Conservation (phyloP, 306 rosid species). For the Purshia tridentata region DNA sequence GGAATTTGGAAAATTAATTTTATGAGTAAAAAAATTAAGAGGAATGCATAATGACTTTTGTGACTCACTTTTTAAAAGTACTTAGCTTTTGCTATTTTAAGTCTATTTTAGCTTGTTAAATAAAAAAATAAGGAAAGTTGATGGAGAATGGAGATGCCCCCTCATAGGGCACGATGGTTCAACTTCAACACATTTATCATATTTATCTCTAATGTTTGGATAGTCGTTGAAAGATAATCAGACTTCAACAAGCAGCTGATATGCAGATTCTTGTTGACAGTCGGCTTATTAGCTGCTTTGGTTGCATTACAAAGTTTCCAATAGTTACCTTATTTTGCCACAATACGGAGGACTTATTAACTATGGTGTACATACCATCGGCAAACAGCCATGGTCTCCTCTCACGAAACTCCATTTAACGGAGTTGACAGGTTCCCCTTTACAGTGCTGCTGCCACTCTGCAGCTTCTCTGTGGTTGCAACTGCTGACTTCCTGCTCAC, state of each 20-base stretch:
- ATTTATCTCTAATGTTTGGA: not conserved
- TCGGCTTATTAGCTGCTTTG: not conserved
- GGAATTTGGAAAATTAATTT: too few species aligned
- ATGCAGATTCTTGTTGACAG: not conserved
- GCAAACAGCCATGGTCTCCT: constrained; percentile 40
- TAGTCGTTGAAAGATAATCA: not conserved
- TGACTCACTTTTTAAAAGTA: too few species aligned
- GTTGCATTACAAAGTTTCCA: too few species aligned
- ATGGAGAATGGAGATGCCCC: too few species aligned
- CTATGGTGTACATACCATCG: constrained; percentile 11
- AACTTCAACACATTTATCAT: too few species aligned
- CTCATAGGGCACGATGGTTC: too few species aligned
- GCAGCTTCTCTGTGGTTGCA: constrained; percentile 33
- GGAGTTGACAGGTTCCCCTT: constrained; percentile 29
- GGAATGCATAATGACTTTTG: too few species aligned
- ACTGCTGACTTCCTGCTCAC: constrained; percentile 22
- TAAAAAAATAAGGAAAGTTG: too few species aligned
- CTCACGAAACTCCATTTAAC: constrained; percentile 27
- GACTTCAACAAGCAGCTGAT: not conserved
- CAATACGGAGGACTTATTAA: not conserved
- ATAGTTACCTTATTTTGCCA: not conserved
- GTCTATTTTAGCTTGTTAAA: too few species aligned
- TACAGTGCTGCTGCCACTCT: constrained; percentile 24
- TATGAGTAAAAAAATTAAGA: too few species aligned
- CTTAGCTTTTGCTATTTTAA: too few species aligned